These are phyloP conservation scores for Fusarium udum DNA, from an alignment of 2,329 filamentous ascomycete species.

Conservation along the genomic window DNA sequence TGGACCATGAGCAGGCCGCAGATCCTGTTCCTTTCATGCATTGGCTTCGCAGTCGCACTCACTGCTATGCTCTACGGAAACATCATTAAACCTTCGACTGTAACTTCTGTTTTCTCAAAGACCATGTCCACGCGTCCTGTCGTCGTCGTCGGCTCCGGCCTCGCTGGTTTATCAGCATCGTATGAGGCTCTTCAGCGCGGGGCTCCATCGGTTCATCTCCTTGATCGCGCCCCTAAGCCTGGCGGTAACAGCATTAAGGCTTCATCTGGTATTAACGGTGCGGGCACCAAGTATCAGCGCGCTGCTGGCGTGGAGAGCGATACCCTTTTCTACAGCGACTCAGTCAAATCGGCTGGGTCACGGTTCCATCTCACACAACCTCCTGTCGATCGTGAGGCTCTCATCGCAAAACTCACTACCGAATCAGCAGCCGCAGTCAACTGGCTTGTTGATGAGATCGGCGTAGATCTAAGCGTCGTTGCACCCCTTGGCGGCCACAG, in stretches of 20 bases:
- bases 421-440: slow-evolving; percentile 60
- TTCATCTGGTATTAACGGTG: slow-evolving; percentile 72
- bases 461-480: slow-evolving; percentile 67
- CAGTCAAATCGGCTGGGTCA: slow-evolving; percentile 63
- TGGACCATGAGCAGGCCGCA: slow-evolving; percentile 44
- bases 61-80: slow-evolving; percentile 46
- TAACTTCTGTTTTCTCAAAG: slow-evolving; percentile 40
- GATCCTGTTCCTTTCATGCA: slow-evolving; percentile 42
- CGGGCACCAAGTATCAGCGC: slow-evolving; percentile 65
- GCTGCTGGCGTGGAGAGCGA: slow-evolving; percentile 48
- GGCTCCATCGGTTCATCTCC: slow-evolving; percentile 60
- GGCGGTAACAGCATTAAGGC: slow-evolving; percentile 75
- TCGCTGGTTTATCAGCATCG: slow-evolving; percentile 70
- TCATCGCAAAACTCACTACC: slow-evolving; percentile 60
- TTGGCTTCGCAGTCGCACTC: slow-evolving; percentile 41
- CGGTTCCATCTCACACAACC: slow-evolving; percentile 44
- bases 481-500: slow-evolving; percentile 69
- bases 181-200: slow-evolving; percentile 63
- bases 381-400: slow-evolving; percentile 50
- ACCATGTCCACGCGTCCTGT: slow-evolving; percentile 50
- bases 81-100: slow-evolving; percentile 25
- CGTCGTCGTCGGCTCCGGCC: slow-evolving; percentile 71
- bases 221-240: slow-evolving; percentile 68
- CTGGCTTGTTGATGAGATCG: slow-evolving; percentile 66
- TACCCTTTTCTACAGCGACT: slow-evolving; percentile 63